Conservation (phyloP, 2,329 filamentous ascomycete species). For the Phialophora expanda region DNA sequence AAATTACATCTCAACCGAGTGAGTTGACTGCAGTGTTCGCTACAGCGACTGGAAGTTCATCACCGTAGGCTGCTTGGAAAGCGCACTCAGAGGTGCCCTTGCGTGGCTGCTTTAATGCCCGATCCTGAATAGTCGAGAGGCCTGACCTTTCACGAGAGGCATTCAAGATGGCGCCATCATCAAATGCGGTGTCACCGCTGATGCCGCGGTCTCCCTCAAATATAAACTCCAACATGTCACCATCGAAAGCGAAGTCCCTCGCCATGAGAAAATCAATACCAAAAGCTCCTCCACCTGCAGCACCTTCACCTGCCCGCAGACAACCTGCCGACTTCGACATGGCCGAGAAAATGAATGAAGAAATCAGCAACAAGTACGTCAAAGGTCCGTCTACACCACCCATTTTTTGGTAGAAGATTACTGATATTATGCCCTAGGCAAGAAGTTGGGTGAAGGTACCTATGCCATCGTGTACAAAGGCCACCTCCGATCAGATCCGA, state of each 20-base stretch:
- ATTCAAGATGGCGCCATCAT: constrained; percentile 27
- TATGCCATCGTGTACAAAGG: constrained; percentile 96
- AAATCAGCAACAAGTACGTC: constrained; percentile 85
- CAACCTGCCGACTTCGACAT: constrained; percentile 48
- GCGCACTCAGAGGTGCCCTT: background rate
- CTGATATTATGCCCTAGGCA: constrained; percentile 59
- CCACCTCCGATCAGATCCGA: constrained; percentile 73
- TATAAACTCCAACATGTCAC: constrained; percentile 44
- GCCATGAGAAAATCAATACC: constrained; percentile 43
- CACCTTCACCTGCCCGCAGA: constrained; percentile 25
- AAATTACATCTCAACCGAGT: background rate
- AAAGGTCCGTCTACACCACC: constrained; percentile 63
- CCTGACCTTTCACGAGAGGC: background rate
- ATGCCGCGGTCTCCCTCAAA: constrained; percentile 47
- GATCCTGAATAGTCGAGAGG: background rate
- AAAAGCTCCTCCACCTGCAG: constrained; percentile 35
- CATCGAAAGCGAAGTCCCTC: constrained; percentile 45
- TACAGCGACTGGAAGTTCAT: background rate
- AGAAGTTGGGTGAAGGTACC: constrained; percentile 92
- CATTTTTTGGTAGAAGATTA: background rate
- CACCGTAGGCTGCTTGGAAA: background rate
- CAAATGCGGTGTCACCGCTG: constrained; percentile 53
- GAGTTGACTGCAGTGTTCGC: background rate
- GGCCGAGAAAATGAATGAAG: constrained; percentile 79
- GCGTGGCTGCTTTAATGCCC: background rate